Conservation (phyloP, 2,329 filamentous ascomycete genomes). For the Calycina marina region DNA sequence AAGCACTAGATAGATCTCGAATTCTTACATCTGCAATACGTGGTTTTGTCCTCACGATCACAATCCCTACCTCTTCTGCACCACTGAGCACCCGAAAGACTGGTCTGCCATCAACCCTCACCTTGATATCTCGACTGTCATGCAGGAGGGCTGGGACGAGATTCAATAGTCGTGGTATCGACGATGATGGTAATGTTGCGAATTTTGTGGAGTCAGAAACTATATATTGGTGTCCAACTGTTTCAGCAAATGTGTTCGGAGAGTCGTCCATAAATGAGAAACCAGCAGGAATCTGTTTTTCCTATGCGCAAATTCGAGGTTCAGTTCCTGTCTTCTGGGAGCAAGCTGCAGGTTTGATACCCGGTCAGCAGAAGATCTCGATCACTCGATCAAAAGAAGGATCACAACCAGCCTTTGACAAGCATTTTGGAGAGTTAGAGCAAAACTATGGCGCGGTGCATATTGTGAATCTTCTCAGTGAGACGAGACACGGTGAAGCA, state of each 20-base stretch:
- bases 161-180: constrained; percentile 94
- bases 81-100: constrained; percentile 51
- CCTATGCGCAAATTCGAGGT: constrained; percentile 82
- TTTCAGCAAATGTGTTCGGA: constrained; percentile 5
- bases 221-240: constrained; percentile 67
- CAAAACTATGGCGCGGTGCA: constrained; percentile 81
- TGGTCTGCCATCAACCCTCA: constrained; percentile 70
- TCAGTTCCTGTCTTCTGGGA: constrained; percentile 98
- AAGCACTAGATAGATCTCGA: constrained; percentile 68
- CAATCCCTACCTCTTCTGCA: constrained; percentile 62
- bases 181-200: constrained; percentile 92
- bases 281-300: constrained; percentile 57
- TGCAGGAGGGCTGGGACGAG: constrained; percentile 83
- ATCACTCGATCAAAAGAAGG: constrained; percentile 81
- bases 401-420: constrained; percentile 87
- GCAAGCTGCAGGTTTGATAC: constrained; percentile 73
- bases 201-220: constrained; percentile 99
- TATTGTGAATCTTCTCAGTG: constrained; percentile 86
- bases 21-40: constrained; percentile 89
- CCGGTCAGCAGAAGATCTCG: constrained; percentile 87
- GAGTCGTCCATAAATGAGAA: constrained; percentile 13
- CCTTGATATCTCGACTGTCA: constrained; percentile 81
- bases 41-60: constrained; percentile 79
- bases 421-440: constrained; percentile 81
- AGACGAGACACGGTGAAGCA: constrained; percentile 71